Evolutionary conservation across 495 filamentous ascomycete species (phyloP), one percentile per base, ranked within the genome.

Genomic region (Neurospora intermedia): DNA sequence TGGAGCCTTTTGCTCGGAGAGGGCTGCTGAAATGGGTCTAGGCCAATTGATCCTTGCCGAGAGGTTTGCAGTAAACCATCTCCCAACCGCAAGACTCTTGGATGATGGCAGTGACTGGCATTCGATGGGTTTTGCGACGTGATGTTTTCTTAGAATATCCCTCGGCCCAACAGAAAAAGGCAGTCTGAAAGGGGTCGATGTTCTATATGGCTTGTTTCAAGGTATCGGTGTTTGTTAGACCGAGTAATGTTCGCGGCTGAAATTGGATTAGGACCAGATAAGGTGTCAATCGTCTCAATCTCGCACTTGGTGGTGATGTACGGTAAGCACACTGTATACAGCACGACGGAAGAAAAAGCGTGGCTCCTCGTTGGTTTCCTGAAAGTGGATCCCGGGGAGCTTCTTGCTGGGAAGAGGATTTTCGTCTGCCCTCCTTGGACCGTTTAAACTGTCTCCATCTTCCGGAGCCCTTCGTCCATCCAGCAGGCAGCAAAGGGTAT

Each of bases 21-120:
- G 75, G 73, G 75, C 75, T 81, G 76, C 81, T 81, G 42, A 77
- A 85, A 81, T 70, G 54, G 78, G 80, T 69, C 76, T 82, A 82
- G 79, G 73, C 70, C 75, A 43, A 59, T 72, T 71, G 71, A 74
- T 71, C 72, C 45, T 41, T 74, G 73, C 75, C 78, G 76, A 80
- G 72, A 76, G 76, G 79, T 76, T 73, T 72, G 71, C 69, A 69
- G n/a, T 69, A 69, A 74, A 74, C 35, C 43, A 71, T 45, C 70
- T 74, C 75, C 73, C 69, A 71, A 73, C 74, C 72, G 70, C 45
- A 59, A 16, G 11, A 43, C 42, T 69, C 42, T 69, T 73, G 10
- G 43, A 39, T 46, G 40, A 62, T 59, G 54, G 54, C 54, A 62
- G 23, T 62, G 54, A 62, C 27, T 66, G 27, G 15, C 27, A 38